Evolutionary conservation across 140 eudicot species (phyloP).

Genomic region (Ambrosia hybrid): DNA sequence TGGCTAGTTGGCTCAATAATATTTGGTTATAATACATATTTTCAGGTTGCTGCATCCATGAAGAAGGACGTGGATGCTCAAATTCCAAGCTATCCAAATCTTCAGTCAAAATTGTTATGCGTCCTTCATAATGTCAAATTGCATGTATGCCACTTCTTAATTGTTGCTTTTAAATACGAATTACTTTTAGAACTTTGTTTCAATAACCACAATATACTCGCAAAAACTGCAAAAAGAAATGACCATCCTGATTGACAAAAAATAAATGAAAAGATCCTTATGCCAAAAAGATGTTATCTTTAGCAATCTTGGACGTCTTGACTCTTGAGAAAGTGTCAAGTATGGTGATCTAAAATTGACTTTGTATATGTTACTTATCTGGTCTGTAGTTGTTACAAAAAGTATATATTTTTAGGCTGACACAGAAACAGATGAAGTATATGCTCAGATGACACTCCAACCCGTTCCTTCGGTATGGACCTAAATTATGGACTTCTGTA

Average conservation of each 20-base stretch:
- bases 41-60: constrained; percentile 97
- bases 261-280: too few relatives aligned
- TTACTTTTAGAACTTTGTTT: neutral
- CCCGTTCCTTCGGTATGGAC: constrained; percentile 83
- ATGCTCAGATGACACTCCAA: constrained; percentile 97
- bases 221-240: neutral
- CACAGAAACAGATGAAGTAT: constrained; percentile 97
- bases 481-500: constrained; percentile 1
- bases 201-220: neutral
- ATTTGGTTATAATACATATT: constrained; percentile 11
- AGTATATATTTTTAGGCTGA: constrained; percentile 58
- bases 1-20: constrained; percentile 1
- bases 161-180: neutral
- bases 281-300: neutral
- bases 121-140: constrained; percentile 79
- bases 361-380: constrained; percentile 12
- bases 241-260: neutral
- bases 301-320: constrained; percentile 3
- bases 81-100: constrained; percentile 90
- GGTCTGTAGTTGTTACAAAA: neutral
- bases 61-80: constrained; percentile 91
- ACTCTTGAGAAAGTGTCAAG: constrained; percentile 2
- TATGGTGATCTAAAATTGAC: neutral
- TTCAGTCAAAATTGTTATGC: constrained; percentile 84
- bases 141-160: constrained; percentile 51